Base-by-base conservation (phyloP, 2,329 filamentous ascomycete genomes). In the Phialemonium atrogriseum region DNA sequence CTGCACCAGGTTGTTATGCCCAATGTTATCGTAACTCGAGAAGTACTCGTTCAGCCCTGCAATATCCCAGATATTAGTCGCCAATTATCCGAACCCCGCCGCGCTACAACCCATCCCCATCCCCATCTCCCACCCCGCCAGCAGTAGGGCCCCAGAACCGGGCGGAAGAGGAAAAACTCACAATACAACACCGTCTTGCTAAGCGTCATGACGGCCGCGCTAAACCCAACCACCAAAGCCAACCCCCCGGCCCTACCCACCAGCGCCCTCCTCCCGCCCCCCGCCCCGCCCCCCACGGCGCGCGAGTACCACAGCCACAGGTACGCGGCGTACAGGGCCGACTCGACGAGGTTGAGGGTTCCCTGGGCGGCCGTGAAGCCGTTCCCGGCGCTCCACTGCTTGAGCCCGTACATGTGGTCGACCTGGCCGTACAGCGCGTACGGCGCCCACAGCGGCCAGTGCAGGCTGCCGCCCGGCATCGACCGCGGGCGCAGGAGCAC, bases 331-430 rank as follows among this genome's bases (percentile, higher is more conserved):
- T 59, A 59, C 35, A 56, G 35, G 23, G 45, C 35, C 4, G 73
- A 44, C 46, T 58, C 52, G 34, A 48, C 41, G 4, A 50, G 35
- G 37, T 59, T 62, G 26, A 63, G 51, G 6, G 64, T 46, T 17
- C 70, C 71, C 65, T 94, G 86, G 22, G 85, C 84, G 24, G 69
- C 73, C 0, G 83, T 84, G 58, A 93, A 94, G 21, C 86, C 85
- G 50, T 78, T 77, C 14, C 66, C 55, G 11, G 66, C 66, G 38
- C 83, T 60, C 52, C 71, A 85, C 4, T 81, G 79, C 46, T 80
- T 77, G 64, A 71, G 80, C 24, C 86, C 85, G 60, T 94, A 94
- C 19, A 89, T 67, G 54, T 87, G 67, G 58, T 94, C 87, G 43
- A 94, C 66, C 30, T 68, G 62, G 35, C 80, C 84, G 60, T 94